These are phyloP conservation scores for Musa beccarii DNA, from an alignment of 176 grass and related monocot genomes.

Conservation along the genomic window DNA sequence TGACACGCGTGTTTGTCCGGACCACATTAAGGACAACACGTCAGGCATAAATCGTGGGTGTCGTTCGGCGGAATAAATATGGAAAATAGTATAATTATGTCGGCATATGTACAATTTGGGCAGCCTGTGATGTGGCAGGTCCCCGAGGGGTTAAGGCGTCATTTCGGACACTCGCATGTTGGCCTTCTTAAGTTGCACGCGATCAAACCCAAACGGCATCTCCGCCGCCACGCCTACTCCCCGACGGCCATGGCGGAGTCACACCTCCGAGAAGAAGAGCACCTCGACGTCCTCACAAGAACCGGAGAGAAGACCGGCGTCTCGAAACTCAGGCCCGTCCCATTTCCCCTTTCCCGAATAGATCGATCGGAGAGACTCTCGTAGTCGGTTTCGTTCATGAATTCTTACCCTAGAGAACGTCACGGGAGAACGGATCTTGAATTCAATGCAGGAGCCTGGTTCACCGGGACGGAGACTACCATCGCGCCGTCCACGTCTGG, in stretches of 20 bases:
- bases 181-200: background rate
- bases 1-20: no score
- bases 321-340: conserved; percentile 59
- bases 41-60: no score
- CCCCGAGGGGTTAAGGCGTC: no score
- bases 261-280: conserved; percentile 38
- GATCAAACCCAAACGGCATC: background rate
- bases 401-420: background rate
- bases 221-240: background rate
- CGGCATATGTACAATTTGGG: no score
- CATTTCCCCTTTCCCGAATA: background rate
- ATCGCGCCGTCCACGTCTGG: conserved; percentile 79
- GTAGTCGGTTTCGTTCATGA: background rate
- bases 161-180: no score
- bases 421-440: background rate
- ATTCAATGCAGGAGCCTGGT: conserved; percentile 44
- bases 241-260: conserved; percentile 21
- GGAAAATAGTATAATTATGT: no score
- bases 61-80: no score
- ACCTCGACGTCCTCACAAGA: conserved; percentile 65
- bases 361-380: background rate
- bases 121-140: no score
- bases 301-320: conserved; percentile 71
- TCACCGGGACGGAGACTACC: conserved; percentile 73
- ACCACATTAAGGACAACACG: no score